A percentile compares a stretch with the other conserved stretches of the same genome.
These are phyloP conservation scores for Venturia effusa DNA, from an alignment of 2,329 filamentous ascomycete species.

Conservation along the genomic window DNA sequence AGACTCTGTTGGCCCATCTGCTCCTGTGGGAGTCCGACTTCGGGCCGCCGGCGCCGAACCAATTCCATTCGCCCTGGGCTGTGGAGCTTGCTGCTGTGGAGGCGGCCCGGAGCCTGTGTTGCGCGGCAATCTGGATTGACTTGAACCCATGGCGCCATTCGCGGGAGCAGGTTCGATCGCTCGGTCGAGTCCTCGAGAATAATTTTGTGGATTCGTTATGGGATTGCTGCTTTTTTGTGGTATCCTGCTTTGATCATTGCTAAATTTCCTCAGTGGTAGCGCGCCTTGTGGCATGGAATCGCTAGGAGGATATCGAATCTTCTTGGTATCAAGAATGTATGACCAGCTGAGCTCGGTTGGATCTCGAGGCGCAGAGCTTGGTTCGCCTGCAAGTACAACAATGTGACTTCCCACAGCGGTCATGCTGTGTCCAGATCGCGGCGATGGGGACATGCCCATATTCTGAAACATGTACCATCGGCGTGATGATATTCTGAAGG, in stretches of 20 bases:
- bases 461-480: conserved; percentile 99
- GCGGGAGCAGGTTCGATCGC: not conserved
- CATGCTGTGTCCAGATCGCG: conserved; percentile 95
- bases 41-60: conserved; percentile 14
- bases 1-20: conserved; percentile 31
- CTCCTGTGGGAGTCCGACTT: conserved; percentile 41
- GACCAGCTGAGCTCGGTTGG: conserved; percentile 77
- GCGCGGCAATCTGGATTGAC: conserved; percentile 44
- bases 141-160: conserved; percentile 3
- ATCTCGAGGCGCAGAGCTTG: conserved; percentile 73
- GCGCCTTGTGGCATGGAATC: conserved; percentile 39
- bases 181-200: not conserved
- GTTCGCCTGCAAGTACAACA: conserved; percentile 86
- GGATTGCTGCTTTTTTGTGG: conserved; percentile 10
- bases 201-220: not conserved
- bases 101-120: conserved; percentile 52
- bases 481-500: conserved; percentile 68
- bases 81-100: conserved; percentile 52
- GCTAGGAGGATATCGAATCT: conserved; percentile 84
- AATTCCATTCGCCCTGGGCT: conserved; percentile 37
- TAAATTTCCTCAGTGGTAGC: conserved; percentile 13
- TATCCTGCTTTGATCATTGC: conserved; percentile 11
- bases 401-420: conserved; percentile 88
- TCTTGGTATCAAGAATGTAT: conserved; percentile 87
- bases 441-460: conserved; percentile 92